phyloP scores from a whole-genome alignment of 805 yeast species.

The Ogataea pignaliae region DNA sequence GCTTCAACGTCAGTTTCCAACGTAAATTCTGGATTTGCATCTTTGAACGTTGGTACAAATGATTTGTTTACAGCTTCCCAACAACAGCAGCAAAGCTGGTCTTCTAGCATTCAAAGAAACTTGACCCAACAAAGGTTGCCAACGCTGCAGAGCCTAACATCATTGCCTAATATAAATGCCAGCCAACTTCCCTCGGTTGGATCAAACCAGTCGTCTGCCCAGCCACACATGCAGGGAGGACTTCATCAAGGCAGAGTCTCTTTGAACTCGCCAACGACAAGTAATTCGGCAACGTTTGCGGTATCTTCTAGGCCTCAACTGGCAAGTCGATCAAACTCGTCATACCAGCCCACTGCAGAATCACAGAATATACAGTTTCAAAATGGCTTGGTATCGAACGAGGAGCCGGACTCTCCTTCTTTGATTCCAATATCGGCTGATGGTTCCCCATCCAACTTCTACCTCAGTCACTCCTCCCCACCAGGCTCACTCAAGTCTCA shows the following conservation, averaged over 20 bases:
- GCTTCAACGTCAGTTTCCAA: slow-evolving; percentile 3
- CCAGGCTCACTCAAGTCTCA: slow-evolving; percentile 34
- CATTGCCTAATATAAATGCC: slow-evolving; percentile 2
- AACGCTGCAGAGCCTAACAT: slow-evolving; percentile 3
- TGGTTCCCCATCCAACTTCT: slow-evolving; percentile 53
- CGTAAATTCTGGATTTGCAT: not conserved
- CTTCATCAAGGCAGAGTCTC: slow-evolving; percentile 7
- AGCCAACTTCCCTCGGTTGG: not conserved
- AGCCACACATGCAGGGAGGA: not conserved
- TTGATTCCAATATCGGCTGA: slow-evolving; percentile 48
- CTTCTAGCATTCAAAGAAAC: slow-evolving; percentile 12
- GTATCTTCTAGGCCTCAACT: not conserved
- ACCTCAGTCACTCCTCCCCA: slow-evolving; percentile 51
- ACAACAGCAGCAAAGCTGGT: slow-evolving; percentile 3
- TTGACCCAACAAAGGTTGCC: slow-evolving; percentile 19
- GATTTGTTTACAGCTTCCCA: not conserved
- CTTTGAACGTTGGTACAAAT: slow-evolving; percentile 6
- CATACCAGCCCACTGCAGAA: not conserved
- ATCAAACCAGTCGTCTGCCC: not conserved
- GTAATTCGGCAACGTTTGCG: slow-evolving; percentile 3
- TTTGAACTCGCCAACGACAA: slow-evolving; percentile 16
- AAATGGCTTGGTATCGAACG: slow-evolving; percentile 3
- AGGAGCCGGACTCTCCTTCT: slow-evolving; percentile 47
- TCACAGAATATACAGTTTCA: slow-evolving; percentile 11
- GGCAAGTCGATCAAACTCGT: slow-evolving; percentile 1